Evolutionary conservation across 305 asterid species (phyloP), one percentile per base, ranked within the genome.

Genomic region (Euphrasia arctica): DNA sequence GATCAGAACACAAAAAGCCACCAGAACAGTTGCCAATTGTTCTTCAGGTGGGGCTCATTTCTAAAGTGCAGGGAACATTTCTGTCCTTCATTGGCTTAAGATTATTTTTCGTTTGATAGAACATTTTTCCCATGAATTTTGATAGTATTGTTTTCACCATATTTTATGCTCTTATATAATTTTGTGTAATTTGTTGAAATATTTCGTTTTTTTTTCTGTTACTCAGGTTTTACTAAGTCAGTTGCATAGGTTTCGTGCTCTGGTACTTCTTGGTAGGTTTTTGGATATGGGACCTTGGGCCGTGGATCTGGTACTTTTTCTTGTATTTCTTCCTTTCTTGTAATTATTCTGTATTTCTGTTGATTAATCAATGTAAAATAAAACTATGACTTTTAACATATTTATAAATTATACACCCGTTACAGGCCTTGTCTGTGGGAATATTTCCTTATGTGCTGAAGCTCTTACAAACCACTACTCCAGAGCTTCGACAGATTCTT

Each of bases 221-320:
- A 29, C 72, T 48, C 83, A 94, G 99, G 99, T 94, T 67, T 85
- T 94, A 76, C 98, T 87, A 54, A 91, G 99, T 80, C 99, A 94
- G 58, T 94, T 95, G 83, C 99, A 94, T 78, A 80, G 99, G 67
- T 94, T 94, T 77, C 98, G 98, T 63, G 99, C 97, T 72, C 70
- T 94, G 89, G 97, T 90, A 60, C 97, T 91, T 56, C 98, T 94
- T 66, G 99, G 98, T 74, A 94, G 97, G 80, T 94, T 94, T 82
- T 82, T 94, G 68, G 99, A 94, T 74, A 94, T 94, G 99, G 99
- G 99, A 43, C 94, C 90, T 56, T 91, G 99, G 99, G 98, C 99
- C 6, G 98, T 94, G 59, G 96, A 91, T 85, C 89, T 94, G 98
- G 99, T 94, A 89, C 54, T 72, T 27, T 18, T 63, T 69, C 6